Evolutionary conservation across 768 basidiomycete species (phyloP).

Genomic region (Tylopilus plumbeoviolaceoides): DNA sequence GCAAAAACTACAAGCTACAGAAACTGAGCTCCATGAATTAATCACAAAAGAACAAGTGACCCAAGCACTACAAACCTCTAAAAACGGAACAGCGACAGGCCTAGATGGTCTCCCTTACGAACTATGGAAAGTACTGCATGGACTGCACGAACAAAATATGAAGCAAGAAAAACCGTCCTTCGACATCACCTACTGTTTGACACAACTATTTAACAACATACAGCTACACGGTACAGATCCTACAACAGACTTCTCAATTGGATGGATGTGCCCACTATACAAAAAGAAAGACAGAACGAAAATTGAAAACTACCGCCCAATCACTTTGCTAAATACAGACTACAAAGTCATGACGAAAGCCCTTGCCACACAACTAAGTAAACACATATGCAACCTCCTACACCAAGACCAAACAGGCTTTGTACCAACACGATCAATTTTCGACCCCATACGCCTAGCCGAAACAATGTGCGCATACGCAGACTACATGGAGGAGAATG

Average conservation of each 20-base stretch:
- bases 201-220: not conserved
- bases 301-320: slow-evolving; percentile 30
- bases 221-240: too few relatives aligned
- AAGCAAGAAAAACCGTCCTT: not conserved
- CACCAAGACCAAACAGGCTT: slow-evolving; percentile 37
- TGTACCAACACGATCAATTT: slow-evolving; percentile 25
- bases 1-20: not conserved
- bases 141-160: fast-evolving
- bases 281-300: too few relatives aligned
- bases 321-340: slow-evolving; percentile 23
- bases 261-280: too few relatives aligned
- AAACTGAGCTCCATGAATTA: slow-evolving; percentile 15
- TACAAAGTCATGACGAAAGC: slow-evolving; percentile 24
- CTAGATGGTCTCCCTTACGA: not conserved
- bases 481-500: slow-evolving; percentile 21
- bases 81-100: not conserved
- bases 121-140: not conserved
- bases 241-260: too few relatives aligned
- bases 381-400: slow-evolving; percentile 10
- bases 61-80: not conserved
- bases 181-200: not conserved
- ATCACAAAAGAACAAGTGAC: not conserved
- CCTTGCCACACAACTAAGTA: slow-evolving; percentile 16
- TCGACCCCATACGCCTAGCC: slow-evolving; percentile 30
- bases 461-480: slow-evolving; percentile 19